Evolutionary conservation across 2,329 filamentous ascomycete genomes (phyloP), one percentile per base, ranked within the genome.

Genomic region (Gaeumannomyces tritici): DNA sequence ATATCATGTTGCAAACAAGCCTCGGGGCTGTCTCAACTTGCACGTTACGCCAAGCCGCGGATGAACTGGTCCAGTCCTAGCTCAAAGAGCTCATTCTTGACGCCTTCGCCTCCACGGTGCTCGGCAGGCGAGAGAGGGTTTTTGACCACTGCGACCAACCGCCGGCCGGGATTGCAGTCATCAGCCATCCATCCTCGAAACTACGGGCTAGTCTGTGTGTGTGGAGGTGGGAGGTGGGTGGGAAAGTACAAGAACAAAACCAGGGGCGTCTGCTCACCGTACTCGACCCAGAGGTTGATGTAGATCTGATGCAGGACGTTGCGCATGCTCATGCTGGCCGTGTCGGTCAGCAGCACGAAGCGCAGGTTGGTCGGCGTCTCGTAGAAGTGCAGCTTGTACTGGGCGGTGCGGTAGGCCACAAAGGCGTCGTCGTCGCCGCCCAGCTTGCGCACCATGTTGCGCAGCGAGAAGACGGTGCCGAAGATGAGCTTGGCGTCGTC

Each of bases 361-460:
- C 96, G 96, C 75, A 96, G 87, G 74, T 91, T 96, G 61, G 92
- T 95, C 1, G 93, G 92, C 15, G 95, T 98, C 80, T 99, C 95
- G 82, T 97, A 99, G 80, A 96, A 99, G 78, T 99, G 95, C 69
- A 99, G 84, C 78, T 97, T 97, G 82, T 99, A 99, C 76, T 96
- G 89, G 68, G 84, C 90, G 61, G 95, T 99, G 69, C 91, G 89
- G 77, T 90, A 99, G 68, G 89, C 91, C 69, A 99, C 89, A 75
- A 99, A 99, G 73, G 90, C 91, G 78, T 97, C 93, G 74, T 97
- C 92, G 62, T 91, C 87, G 67, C 93, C 93, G 71, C 93, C 93
- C 59, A 99, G 84, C 80, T 97, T 96, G 75, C 91, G 90, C 65
- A 90, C 91, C 89, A 99, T 96, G 77, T 97, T 97, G 70, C 95